Percentiles rank a stretch among this genome's conserved stretches.
Evolutionary conservation across 2,329 filamentous ascomycete genomes (phyloP).

Genomic region (Sordariomycetes sp.): DNA sequence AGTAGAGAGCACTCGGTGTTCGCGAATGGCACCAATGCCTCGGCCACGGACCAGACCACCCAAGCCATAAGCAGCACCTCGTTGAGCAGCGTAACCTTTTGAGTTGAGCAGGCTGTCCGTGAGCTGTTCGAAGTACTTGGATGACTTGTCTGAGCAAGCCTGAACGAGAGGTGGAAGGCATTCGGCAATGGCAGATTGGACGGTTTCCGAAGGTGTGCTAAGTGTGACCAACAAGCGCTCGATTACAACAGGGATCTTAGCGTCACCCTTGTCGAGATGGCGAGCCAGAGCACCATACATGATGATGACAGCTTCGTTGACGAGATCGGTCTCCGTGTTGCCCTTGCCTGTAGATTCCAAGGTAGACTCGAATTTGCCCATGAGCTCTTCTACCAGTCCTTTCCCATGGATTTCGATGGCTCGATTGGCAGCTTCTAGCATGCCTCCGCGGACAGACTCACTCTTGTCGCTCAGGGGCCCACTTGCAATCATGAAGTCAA

Average conservation of each 20-base stretch:
- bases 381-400: constrained; percentile 74
- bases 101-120: constrained; percentile 74
- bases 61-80: constrained; percentile 90
- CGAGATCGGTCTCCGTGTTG: constrained; percentile 72
- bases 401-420: constrained; percentile 78
- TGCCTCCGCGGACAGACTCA: constrained; percentile 69
- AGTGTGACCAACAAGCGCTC: constrained; percentile 78
- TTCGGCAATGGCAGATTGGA: constrained; percentile 92
- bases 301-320: constrained; percentile 96
- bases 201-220: constrained; percentile 89
- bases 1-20: constrained; percentile 77
- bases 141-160: constrained; percentile 67
- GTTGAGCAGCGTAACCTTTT: constrained; percentile 85
- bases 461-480: constrained; percentile 83
- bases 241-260: constrained; percentile 80
- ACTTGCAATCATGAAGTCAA: constrained; percentile 76
- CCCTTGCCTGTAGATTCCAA: constrained; percentile 79
- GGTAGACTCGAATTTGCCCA: constrained; percentile 83
- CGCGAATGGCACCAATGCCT: constrained; percentile 71
- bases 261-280: constrained; percentile 77
- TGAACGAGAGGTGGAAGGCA: constrained; percentile 87
- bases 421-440: constrained; percentile 81
- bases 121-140: constrained; percentile 72
- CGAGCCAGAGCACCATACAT: constrained; percentile 90
- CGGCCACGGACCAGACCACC: constrained; percentile 85